phyloP scores from a whole-genome alignment of 305 asterid species.

The Salvia sclarea region DNA sequence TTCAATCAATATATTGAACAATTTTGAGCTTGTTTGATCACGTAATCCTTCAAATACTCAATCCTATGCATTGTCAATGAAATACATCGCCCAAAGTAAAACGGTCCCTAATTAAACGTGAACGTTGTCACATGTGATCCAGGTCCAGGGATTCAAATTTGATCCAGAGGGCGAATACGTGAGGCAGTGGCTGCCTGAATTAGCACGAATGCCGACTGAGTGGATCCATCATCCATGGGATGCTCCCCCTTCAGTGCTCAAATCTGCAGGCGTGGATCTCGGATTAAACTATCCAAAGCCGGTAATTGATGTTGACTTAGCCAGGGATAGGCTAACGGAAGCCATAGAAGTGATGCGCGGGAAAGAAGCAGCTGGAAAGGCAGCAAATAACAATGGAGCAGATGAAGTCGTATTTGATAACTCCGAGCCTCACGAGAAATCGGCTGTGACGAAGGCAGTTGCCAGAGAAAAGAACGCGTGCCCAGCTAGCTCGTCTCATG shows the following conservation, averaged over 20 bases:
- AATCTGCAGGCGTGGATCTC: conserved; percentile 80
- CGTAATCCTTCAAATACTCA: too few species aligned
- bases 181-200: conserved; percentile 88
- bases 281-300: conserved; percentile 88
- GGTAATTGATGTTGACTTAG: conserved; percentile 65
- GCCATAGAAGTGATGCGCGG: conserved; percentile 64
- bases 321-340: conserved; percentile 68
- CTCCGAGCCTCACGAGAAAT: conserved; percentile 37
- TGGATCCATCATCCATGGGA: conserved; percentile 99
- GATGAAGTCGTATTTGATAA: conserved; percentile 78
- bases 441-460: conserved; percentile 36
- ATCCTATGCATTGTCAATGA: too few species aligned
- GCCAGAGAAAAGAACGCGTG: conserved; percentile 37
- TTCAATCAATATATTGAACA: too few species aligned
- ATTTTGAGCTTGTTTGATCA: too few species aligned
- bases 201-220: conserved; percentile 81
- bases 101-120: too few species aligned
- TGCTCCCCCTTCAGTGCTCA: conserved; percentile 71
- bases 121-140: conserved; percentile 24
- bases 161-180: conserved; percentile 89
- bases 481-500: conserved; percentile 69
- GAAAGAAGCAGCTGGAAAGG: conserved; percentile 54
- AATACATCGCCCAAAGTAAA: too few species aligned
- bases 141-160: conserved; percentile 88
- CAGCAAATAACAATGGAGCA: conserved; percentile 33